Evolutionary conservation across 768 basidiomycete genomes (phyloP).

Genomic region (Imleria badia): DNA sequence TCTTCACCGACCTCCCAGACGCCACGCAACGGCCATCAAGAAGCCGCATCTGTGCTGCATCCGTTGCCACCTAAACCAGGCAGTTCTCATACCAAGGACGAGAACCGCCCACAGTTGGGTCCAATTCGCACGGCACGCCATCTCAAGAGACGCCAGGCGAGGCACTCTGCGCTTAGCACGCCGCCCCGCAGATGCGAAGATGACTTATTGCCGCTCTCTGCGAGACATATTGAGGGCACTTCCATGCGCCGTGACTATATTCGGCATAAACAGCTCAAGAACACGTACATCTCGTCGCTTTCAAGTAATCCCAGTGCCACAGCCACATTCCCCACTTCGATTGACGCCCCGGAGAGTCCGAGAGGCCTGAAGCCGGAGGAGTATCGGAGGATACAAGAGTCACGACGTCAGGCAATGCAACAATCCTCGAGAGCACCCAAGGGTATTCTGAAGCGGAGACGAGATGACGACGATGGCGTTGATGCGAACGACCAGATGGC

Average conservation of each 20-base stretch:
- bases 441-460: constrained; percentile 30
- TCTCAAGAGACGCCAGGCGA: constrained; percentile 9
- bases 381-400: constrained; percentile 24
- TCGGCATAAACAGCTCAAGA: constrained; percentile 29
- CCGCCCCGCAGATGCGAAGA: constrained; percentile 19
- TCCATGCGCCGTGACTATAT: constrained; percentile 28
- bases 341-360: constrained; percentile 18
- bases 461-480: constrained; percentile 20
- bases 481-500: constrained; percentile 3
- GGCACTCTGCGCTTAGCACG: neutral
- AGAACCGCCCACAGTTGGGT: constrained; percentile 6
- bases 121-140: neutral
- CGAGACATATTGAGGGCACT: constrained; percentile 25
- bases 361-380: constrained; percentile 24
- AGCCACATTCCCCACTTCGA: constrained; percentile 14
- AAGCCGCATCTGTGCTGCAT: neutral
- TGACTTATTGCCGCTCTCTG: constrained; percentile 18
- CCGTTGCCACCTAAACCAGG: neutral
- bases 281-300: constrained; percentile 28
- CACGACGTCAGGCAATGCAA: constrained; percentile 29
- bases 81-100: constrained; percentile 7
- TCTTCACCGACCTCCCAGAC: neutral
- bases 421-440: constrained; percentile 23
- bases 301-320: constrained; percentile 10
- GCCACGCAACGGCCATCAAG: constrained; percentile 2